phyloP scores from a whole-genome alignment of 1,139 yeast species.

The Protomyces inouyei region DNA sequence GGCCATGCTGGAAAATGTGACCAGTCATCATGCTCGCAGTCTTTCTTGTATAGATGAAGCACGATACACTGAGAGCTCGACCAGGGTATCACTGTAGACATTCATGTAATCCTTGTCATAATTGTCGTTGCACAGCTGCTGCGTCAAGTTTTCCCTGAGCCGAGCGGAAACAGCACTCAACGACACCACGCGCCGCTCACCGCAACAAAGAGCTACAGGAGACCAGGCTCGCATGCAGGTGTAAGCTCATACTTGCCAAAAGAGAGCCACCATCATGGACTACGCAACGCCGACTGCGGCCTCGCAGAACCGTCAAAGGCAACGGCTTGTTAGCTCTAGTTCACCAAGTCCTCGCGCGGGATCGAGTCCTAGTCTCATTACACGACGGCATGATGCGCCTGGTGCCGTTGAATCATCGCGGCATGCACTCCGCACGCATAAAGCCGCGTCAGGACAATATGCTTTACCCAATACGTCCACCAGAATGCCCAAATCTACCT shows the following conservation, averaged over 20 bases:
- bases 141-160: no score
- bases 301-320: neutral
- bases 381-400: no score
- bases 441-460: neutral
- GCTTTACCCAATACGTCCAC: neutral
- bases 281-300: neutral
- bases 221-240: neutral
- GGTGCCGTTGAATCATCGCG: no score
- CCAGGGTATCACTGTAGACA: no score
- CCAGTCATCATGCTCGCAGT: no score
- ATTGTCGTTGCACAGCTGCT: no score
- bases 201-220: neutral
- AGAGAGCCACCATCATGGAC: neutral
- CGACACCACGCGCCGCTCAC: neutral
- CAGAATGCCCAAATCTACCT: slow-evolving; percentile 1
- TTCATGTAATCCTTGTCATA: no score
- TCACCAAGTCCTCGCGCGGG: neutral
- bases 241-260: neutral
- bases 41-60: no score
- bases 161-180: neutral
- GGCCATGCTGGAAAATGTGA: no score
- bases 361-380: neutral
- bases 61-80: no score
- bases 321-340: neutral
- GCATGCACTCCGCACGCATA: neutral